Conservation (phyloP, 495 filamentous ascomycete species). For the Penicillium manginii region DNA sequence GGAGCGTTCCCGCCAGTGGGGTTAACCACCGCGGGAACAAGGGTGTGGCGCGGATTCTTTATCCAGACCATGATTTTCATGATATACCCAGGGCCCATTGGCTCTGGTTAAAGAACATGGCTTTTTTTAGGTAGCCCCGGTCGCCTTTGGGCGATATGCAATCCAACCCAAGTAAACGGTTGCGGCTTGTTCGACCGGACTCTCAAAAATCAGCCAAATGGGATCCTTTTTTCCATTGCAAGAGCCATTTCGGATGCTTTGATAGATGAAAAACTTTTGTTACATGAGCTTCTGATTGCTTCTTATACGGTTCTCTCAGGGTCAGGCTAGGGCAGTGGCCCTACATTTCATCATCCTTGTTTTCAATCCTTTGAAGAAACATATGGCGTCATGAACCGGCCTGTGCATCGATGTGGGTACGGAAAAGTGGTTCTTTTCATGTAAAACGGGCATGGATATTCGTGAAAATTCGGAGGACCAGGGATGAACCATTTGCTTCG, state of each 20-base stretch:
- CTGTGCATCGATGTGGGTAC: background rate
- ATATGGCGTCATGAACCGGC: background rate
- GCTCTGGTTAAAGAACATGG: background rate
- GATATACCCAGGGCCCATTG: too few species aligned
- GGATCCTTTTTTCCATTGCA: background rate
- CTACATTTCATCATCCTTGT: background rate
- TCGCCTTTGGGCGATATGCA: too few species aligned
- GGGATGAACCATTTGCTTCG: too few species aligned
- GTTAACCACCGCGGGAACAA: background rate
- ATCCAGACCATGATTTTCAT: background rate
- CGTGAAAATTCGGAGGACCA: background rate
- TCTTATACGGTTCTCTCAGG: background rate
- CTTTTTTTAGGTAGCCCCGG: background rate
- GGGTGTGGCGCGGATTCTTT: slow-evolving; percentile 1
- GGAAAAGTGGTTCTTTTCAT: slow-evolving; percentile 7
- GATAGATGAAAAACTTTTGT: background rate
- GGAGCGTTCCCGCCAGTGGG: background rate
- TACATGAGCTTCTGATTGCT: background rate
- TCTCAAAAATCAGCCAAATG: background rate
- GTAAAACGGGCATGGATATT: background rate
- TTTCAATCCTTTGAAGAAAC: background rate
- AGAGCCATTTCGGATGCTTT: background rate
- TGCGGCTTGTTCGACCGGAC: background rate
- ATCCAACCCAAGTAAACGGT: slow-evolving; percentile 1
- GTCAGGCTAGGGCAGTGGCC: background rate